phyloP scores from a whole-genome alignment of 2,329 filamentous ascomycete genomes.

The Piedraia hortae region DNA sequence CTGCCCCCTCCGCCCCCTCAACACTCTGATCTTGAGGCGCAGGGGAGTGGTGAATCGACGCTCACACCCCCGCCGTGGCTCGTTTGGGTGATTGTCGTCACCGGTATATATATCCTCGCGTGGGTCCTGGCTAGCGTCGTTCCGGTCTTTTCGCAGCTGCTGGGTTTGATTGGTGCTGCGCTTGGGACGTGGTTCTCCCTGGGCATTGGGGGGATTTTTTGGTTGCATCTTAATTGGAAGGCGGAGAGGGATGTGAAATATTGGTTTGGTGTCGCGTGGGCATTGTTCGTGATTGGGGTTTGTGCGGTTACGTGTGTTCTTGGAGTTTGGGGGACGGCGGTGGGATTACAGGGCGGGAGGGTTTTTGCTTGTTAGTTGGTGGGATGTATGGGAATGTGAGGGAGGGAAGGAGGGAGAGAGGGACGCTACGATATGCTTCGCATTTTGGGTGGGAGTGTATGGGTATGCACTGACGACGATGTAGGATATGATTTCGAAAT shows the following conservation, averaged over 20 bases:
- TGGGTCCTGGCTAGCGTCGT: conserved; percentile 43
- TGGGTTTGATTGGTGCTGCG: conserved; percentile 32
- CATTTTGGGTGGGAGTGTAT: too few species aligned
- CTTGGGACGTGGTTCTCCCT: conserved; percentile 36
- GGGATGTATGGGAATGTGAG: too few species aligned
- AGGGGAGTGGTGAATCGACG: too few species aligned
- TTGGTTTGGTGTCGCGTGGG: neutral
- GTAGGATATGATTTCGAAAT: too few species aligned
- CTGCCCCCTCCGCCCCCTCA: too few species aligned
- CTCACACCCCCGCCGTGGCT: too few species aligned
- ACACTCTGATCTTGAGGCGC: too few species aligned
- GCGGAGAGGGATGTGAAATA: neutral
- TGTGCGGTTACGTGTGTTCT: conserved; percentile 2
- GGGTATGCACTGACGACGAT: too few species aligned
- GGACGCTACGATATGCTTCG: too few species aligned
- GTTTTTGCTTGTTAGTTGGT: too few species aligned
- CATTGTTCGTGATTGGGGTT: conserved; percentile 1
- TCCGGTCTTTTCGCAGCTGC: conserved; percentile 37
- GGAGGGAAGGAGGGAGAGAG: too few species aligned
- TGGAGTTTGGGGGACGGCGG: conserved; percentile 1
- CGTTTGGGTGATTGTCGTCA: conserved; percentile 31
- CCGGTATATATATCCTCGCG: conserved; percentile 29
- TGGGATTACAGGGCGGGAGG: too few species aligned
- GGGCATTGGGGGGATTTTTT: conserved; percentile 4
- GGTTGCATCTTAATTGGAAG: conserved; percentile 3